These are phyloP conservation scores for Phialocephala subalpina DNA, from an alignment of 2,329 filamentous ascomycete genomes.

Conservation along the genomic window DNA sequence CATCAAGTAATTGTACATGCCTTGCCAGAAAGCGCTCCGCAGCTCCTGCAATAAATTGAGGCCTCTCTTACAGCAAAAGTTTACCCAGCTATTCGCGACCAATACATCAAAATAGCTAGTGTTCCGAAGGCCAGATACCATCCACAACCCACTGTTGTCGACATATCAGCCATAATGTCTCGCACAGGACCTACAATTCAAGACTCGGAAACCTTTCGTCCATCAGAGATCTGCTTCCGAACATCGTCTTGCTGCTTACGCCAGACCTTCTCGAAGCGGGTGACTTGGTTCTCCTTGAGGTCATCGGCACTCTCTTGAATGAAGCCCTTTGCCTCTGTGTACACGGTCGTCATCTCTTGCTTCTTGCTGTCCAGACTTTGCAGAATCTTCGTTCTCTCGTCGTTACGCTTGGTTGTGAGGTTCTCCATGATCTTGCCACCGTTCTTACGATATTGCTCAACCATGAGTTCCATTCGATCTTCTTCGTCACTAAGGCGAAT, in stretches of 20 bases:
- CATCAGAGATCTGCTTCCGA: conserved; percentile 30
- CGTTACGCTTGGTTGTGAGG: conserved; percentile 28
- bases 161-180: too few relatives aligned
- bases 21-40: conserved; percentile 1
- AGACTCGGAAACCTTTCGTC: conserved; percentile 20
- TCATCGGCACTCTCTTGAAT: conserved; percentile 27
- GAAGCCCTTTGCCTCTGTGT: conserved; percentile 30
- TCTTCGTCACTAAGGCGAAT: conserved; percentile 40
- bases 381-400: conserved; percentile 30
- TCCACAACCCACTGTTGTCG: neutral
- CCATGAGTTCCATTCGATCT: conserved; percentile 39
- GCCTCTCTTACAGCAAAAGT: neutral
- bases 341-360: conserved; percentile 32
- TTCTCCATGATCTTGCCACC: conserved; percentile 37
- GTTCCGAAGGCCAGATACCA: neutral
- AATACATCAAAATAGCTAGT: neutral
- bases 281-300: conserved; percentile 29
- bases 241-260: conserved; percentile 36
- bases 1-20: neutral
- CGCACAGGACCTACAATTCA: too few relatives aligned
- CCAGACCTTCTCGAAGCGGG: conserved; percentile 37
- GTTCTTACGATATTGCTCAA: conserved; percentile 41
- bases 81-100: neutral
- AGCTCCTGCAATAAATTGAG: neutral
- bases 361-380: conserved; percentile 31